phyloP scores from a whole-genome alignment of 2,329 filamentous ascomycete genomes.

The Monosporascus sp. region DNA sequence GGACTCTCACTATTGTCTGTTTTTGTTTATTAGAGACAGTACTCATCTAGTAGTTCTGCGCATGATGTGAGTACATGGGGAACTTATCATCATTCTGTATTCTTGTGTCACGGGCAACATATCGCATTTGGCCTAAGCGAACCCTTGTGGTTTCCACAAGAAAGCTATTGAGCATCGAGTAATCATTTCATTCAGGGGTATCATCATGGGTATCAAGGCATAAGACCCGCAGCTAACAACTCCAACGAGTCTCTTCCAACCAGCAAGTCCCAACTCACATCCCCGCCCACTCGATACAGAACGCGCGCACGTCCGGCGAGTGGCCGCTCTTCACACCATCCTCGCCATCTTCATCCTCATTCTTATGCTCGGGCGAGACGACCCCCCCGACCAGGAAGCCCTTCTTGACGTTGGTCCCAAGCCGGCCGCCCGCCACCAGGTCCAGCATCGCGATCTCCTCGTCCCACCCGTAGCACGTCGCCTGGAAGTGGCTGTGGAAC shows the following conservation, averaged over 20 bases:
- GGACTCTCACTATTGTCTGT: no score
- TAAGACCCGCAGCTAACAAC: no score
- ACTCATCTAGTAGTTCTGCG: no score
- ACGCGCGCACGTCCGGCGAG: slow-evolving; percentile 53
- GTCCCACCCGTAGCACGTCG: slow-evolving; percentile 80
- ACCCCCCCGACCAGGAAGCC: slow-evolving; percentile 80
- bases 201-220: neutral
- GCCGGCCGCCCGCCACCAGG: slow-evolving; percentile 75
- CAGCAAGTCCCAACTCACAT: slow-evolving; percentile 52
- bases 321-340: slow-evolving; percentile 19
- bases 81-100: no score
- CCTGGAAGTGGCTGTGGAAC: slow-evolving; percentile 93
- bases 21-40: no score
- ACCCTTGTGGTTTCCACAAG: neutral
- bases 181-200: neutral
- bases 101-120: no score
- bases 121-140: no score
- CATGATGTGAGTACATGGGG: no score
- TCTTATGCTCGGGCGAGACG: slow-evolving; percentile 29
- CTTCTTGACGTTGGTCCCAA: slow-evolving; percentile 96
- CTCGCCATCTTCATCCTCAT: neutral
- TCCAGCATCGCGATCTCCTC: slow-evolving; percentile 80
- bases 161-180: neutral
- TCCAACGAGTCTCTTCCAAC: no score
- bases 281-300: slow-evolving; percentile 89